A percentile compares a stretch with the other conserved stretches of the same genome.
These are phyloP conservation scores for Epipyxis sp. DNA, from an alignment of 108 stramenopile species.

Conservation along the genomic window DNA sequence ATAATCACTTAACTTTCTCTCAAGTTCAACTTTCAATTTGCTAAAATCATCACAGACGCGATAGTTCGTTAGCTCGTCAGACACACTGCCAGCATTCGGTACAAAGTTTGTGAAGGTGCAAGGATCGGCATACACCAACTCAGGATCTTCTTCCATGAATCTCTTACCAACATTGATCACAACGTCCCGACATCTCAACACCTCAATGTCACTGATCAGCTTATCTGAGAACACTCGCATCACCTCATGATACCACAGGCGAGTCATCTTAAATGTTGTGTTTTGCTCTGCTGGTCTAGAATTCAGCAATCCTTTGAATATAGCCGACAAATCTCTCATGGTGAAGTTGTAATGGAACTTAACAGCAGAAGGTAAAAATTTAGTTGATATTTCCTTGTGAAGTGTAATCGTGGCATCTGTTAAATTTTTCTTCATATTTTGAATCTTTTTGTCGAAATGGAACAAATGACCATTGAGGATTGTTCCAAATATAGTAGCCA, in stretches of 20 bases:
- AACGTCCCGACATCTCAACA: slow-evolving; percentile 35
- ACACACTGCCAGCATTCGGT: background rate
- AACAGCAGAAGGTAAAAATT: slow-evolving; percentile 46
- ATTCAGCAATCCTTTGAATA: slow-evolving; percentile 39
- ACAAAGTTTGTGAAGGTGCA: slow-evolving; percentile 29
- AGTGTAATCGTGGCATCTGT: slow-evolving; percentile 42
- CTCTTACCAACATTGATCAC: slow-evolving; percentile 43
- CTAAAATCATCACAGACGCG: background rate
- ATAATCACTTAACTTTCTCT: slow-evolving; percentile 3
- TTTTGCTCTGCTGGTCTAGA: slow-evolving; percentile 1
- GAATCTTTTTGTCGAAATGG: slow-evolving; percentile 23
- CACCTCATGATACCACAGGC: slow-evolving; percentile 49
- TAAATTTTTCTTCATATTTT: background rate
- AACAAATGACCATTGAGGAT: slow-evolving; percentile 44
- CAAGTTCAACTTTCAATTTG: slow-evolving; percentile 9
- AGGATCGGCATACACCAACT: slow-evolving; percentile 25
- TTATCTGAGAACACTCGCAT: slow-evolving; percentile 47
- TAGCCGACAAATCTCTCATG: slow-evolving; percentile 44
- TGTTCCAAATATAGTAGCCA: slow-evolving; percentile 38
- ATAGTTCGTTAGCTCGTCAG: background rate
- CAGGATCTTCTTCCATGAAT: slow-evolving; percentile 17
- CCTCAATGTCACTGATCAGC: slow-evolving; percentile 34
- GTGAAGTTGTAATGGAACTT: slow-evolving; percentile 56
- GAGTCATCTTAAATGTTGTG: slow-evolving; percentile 14
- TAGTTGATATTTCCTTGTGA: slow-evolving; percentile 33